Evolutionary conservation across 345 rosid species (phyloP), one percentile per base, ranked within the genome.

Genomic region (Anastatica hierochuntica): DNA sequence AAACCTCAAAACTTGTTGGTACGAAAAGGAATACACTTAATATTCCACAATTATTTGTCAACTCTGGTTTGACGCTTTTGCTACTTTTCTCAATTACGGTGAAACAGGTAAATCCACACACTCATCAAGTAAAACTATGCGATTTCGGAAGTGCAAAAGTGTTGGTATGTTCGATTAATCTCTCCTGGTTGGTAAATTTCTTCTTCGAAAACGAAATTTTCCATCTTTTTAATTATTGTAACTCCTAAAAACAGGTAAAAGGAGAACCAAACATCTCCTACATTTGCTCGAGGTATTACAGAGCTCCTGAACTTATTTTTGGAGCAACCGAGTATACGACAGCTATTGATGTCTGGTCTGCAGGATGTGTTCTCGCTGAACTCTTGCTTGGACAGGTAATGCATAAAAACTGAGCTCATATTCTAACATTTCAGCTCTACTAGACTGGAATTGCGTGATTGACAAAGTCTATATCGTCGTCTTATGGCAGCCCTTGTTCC

Each of bases 101-200:
- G 47, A 42, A 73, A 59, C 62, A 90, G 98, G 98, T 88, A 44
- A 88, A 92, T 67, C 98, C 98, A 0, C 98, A 88, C 58, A 92
- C 98, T 3, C 98, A 92, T 56, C 98, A 88, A 76, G 94, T 92
- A 53, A 92, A 92, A 68, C 68, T 92, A 35, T 92, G 98, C 57
- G 98, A 92, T 65, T 92, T 92, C 74, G 98, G 97, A 50, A 92
- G 98, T 73, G 98, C 98, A 2, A 92, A 92, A 81, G 94, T 85
- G 64, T 73, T 92, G 97, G 98, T 92, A 57, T 2, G 88, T 67
- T 37, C 20, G 0, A 31, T 39, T 7, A 29, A 24, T 23, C 45
- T 59, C 36, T n/a, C 40, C 14, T 19, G 9, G 2, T 45, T 20
- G 34, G n/a, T 6, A 13, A 15, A 6, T 27, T 43, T n/a, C 15